Percentiles rank a stretch among this genome's conserved stretches.
These are phyloP conservation scores for Aspergillus sp. DNA, from an alignment of 2,329 filamentous ascomycete species.

Conservation along the genomic window DNA sequence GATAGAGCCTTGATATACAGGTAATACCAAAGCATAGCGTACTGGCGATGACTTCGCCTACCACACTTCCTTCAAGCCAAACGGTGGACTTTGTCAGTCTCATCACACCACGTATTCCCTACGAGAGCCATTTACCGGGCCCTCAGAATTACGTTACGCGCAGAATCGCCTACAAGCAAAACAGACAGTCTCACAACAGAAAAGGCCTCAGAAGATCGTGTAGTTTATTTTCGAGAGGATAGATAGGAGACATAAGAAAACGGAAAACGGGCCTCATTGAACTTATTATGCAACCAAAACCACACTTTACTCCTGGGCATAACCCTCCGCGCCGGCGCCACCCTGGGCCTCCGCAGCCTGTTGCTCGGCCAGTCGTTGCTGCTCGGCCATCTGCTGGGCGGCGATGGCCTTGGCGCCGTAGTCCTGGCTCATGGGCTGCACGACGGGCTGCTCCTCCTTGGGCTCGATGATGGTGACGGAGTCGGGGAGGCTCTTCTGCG, in stretches of 20 bases:
- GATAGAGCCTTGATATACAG: too few relatives aligned
- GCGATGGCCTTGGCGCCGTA: slow-evolving; percentile 86
- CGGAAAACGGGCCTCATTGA: slow-evolving; percentile 9
- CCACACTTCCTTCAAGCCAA: too few relatives aligned
- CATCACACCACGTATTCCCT: too few relatives aligned
- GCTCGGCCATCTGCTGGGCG: slow-evolving; percentile 47
- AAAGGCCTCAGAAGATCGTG: slow-evolving; percentile 17
- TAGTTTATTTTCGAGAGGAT: slow-evolving; percentile 30
- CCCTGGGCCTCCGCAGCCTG: slow-evolving; percentile 42
- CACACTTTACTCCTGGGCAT: slow-evolving; percentile 38
- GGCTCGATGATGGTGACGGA: slow-evolving; percentile 99
- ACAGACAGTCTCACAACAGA: neutral
- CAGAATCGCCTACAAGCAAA: too few relatives aligned
- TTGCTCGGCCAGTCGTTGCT: slow-evolving; percentile 51
- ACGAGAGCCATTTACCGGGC: neutral
- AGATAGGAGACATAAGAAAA: slow-evolving; percentile 18
- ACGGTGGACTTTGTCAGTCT: too few relatives aligned
- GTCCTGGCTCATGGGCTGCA: slow-evolving; percentile 95
- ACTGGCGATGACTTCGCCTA: too few relatives aligned
- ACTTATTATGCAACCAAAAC: slow-evolving; percentile 17
- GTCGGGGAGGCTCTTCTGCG: slow-evolving; percentile 94
- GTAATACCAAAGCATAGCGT: too few relatives aligned
- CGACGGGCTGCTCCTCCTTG: slow-evolving; percentile 95
- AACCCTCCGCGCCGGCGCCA: slow-evolving; percentile 34
- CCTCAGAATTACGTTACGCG: too few relatives aligned